A percentile compares a stretch with the other conserved stretches of the same genome.
Evolutionary conservation across 768 basidiomycete species (phyloP).

Genomic region (Termitomyces titanicus): DNA sequence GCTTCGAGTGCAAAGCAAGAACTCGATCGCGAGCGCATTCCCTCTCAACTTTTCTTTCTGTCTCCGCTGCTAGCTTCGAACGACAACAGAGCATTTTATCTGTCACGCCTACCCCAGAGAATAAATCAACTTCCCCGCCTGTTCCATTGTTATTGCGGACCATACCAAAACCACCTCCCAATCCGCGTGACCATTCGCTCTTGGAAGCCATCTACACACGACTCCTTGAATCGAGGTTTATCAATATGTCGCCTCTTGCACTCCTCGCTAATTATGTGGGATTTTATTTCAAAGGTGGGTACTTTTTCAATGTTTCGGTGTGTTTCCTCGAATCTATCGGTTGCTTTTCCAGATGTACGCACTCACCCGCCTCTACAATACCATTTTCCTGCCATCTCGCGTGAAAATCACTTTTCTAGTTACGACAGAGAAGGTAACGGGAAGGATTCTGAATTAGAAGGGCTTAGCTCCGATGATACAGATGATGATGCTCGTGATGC

Average conservation of each 20-base stretch:
- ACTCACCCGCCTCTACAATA: slow-evolving; percentile 62
- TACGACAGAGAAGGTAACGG: neutral
- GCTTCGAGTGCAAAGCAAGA: neutral
- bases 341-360: slow-evolving; percentile 46
- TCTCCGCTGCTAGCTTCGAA: neutral
- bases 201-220: slow-evolving; percentile 63
- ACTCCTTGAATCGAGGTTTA: slow-evolving; percentile 65
- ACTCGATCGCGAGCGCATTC: slow-evolving; percentile 16
- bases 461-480: slow-evolving; percentile 28
- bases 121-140: neutral
- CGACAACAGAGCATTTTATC: slow-evolving; percentile 1
- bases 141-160: slow-evolving; percentile 30
- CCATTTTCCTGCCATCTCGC: slow-evolving; percentile 46
- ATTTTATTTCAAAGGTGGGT: slow-evolving; percentile 58
- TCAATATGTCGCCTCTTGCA: slow-evolving; percentile 63
- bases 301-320: neutral
- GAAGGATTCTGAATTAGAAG: slow-evolving; percentile 12
- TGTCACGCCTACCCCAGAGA: slow-evolving; percentile 1
- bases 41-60: slow-evolving; percentile 7
- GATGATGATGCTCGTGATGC: slow-evolving; percentile 34
- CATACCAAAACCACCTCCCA: slow-evolving; percentile 35
- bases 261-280: slow-evolving; percentile 54
- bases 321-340: neutral
- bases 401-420: slow-evolving; percentile 7
- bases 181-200: slow-evolving; percentile 67